Evolutionary conservation across 1,139 yeast species (phyloP).

Genomic region (Geotrichum bryndzae): DNA sequence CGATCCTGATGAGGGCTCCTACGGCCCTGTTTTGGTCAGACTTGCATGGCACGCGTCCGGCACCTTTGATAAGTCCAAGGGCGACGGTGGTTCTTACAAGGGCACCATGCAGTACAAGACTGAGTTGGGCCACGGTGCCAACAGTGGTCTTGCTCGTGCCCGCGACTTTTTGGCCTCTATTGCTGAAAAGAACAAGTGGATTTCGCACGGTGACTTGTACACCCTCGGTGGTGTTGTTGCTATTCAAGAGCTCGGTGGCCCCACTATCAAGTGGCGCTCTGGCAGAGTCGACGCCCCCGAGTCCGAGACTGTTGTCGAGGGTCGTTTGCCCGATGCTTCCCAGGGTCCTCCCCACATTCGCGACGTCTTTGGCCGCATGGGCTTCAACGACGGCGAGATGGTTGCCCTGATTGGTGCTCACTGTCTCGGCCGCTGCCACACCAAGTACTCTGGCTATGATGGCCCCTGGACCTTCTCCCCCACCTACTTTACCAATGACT

Average conservation of each 20-base stretch:
- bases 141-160: conserved; percentile 65
- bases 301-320: conserved; percentile 53
- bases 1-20: conserved; percentile 70
- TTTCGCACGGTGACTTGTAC: conserved; percentile 82
- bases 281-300: conserved; percentile 60
- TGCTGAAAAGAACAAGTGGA: conserved; percentile 59
- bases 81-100: conserved; percentile 73
- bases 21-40: conserved; percentile 61
- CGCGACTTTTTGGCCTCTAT: conserved; percentile 61
- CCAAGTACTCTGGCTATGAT: conserved; percentile 58
- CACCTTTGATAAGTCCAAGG: conserved; percentile 53
- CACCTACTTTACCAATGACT: conserved; percentile 54
- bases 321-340: conserved; percentile 76
- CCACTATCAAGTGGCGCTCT: conserved; percentile 80
- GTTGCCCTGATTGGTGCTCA: conserved; percentile 89
- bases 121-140: conserved; percentile 65
- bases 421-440: conserved; percentile 70
- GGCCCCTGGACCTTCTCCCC: conserved; percentile 96
- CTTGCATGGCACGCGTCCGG: conserved; percentile 77
- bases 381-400: conserved; percentile 74
- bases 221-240: conserved; percentile 84
- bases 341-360: conserved; percentile 66
- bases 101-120: conserved; percentile 74
- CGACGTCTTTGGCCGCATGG: conserved; percentile 59
- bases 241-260: conserved; percentile 82